Conservation (phyloP, 1,284 basidiomycete genomes). For the Neonothopanus nambi region DNA sequence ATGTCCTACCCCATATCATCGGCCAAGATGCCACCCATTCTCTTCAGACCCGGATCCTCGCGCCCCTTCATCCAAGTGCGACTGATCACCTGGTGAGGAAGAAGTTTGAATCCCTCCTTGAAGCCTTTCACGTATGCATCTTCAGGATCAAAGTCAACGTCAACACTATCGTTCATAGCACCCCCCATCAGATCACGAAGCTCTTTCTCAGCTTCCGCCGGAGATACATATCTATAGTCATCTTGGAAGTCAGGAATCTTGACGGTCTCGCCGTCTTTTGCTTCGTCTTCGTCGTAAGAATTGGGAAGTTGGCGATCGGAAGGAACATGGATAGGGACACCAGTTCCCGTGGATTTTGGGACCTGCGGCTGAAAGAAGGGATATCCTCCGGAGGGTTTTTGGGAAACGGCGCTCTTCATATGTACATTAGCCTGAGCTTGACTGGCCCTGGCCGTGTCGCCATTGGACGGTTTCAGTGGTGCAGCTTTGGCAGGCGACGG, state of each 20-base stretch:
- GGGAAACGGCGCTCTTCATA: not conserved
- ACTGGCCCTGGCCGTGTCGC: slow-evolving; percentile 3
- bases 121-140: slow-evolving; percentile 77
- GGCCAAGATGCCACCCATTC: slow-evolving; percentile 85
- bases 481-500: slow-evolving; percentile 7
- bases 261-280: slow-evolving; percentile 11
- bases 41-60: slow-evolving; percentile 68
- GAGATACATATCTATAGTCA: slow-evolving; percentile 30
- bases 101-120: slow-evolving; percentile 62
- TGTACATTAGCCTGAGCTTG: slow-evolving; percentile 8
- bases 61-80: slow-evolving; percentile 87
- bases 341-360: not conserved
- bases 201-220: slow-evolving; percentile 64
- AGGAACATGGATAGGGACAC: not conserved
- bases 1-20: slow-evolving; percentile 83
- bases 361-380: not conserved
- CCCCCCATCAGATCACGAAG: slow-evolving; percentile 60
- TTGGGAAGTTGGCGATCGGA: not conserved
- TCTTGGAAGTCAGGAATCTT: slow-evolving; percentile 32
- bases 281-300: slow-evolving; percentile 2
- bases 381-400: not conserved
- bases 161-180: slow-evolving; percentile 52
- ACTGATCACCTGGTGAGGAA: slow-evolving; percentile 88
- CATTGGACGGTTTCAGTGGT: slow-evolving; percentile 20
- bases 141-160: slow-evolving; percentile 59